Percentiles rank a stretch among this genome's conserved stretches.
phyloP scores from a whole-genome alignment of 305 asterid genomes.

The Solanum hybrid region DNA sequence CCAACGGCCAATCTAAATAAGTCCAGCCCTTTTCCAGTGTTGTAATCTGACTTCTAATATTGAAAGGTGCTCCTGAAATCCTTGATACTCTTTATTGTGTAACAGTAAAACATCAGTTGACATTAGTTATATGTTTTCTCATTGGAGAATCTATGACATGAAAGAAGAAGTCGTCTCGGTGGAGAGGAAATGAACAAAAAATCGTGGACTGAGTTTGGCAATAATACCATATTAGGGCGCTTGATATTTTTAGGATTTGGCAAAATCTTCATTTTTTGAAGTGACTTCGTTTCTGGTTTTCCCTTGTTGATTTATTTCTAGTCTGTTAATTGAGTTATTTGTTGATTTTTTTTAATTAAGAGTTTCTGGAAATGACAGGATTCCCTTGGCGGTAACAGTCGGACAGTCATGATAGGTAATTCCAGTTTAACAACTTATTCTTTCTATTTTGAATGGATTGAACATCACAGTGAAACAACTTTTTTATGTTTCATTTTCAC shows the following conservation, averaged over 20 bases:
- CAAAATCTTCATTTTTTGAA: neutral
- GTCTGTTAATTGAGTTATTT: neutral
- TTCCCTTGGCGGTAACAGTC: constrained; percentile 99
- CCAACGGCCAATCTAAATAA: neutral
- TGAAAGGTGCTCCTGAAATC: neutral
- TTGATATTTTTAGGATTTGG: neutral
- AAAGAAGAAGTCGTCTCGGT: neutral
- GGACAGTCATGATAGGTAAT: constrained; percentile 96
- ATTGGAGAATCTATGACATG: neutral
- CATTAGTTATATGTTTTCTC: neutral
- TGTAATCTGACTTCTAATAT: neutral
- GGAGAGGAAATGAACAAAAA: neutral
- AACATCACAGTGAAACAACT: neutral
- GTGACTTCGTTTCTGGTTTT: neutral
- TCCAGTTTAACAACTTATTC: neutral
- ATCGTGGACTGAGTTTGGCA: neutral
- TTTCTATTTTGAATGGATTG: neutral
- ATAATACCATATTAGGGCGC: neutral
- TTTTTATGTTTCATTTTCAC: neutral
- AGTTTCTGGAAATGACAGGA: constrained; percentile 46
- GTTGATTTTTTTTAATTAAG: neutral
- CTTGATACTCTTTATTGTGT: neutral
- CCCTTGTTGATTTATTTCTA: constrained; percentile 1
- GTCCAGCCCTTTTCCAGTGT: neutral
- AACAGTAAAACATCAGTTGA: neutral